Evolutionary conservation across 1,139 yeast genomes (phyloP).

Genomic region (Pichia sp.): DNA sequence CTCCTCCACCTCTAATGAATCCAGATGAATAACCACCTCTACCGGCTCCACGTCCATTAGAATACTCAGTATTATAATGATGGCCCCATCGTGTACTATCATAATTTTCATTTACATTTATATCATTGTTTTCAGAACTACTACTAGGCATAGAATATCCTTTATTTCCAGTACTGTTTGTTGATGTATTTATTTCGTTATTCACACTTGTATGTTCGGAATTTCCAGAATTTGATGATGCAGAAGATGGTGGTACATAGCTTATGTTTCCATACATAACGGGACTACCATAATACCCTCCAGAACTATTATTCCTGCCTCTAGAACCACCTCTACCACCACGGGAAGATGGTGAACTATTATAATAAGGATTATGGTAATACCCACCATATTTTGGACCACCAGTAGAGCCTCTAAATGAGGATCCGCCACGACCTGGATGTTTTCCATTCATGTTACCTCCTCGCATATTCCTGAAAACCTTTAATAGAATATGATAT

Average conservation of each 20-base stretch:
- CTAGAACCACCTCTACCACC: conserved; percentile 9
- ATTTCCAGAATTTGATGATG: neutral
- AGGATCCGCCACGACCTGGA: conserved; percentile 49
- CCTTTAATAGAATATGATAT: no score
- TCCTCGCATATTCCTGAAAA: conserved; percentile 34
- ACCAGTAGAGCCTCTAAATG: conserved; percentile 61
- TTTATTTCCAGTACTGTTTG: neutral
- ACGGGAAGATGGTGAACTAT: conserved; percentile 8
- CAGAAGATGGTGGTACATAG: neutral
- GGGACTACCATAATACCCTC: conserved; percentile 4
- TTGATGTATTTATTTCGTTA: no score
- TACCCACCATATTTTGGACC: conserved; percentile 4
- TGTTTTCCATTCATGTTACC: conserved; percentile 45
- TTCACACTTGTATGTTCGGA: neutral
- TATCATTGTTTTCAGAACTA: neutral
- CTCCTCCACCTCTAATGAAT: conserved; percentile 14
- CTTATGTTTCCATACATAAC: neutral
- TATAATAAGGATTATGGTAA: conserved; percentile 11
- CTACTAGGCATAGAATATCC: neutral
- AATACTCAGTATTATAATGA: neutral
- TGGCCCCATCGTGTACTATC: neutral
- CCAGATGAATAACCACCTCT: neutral
- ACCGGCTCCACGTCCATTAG: neutral
- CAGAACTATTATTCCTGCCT: conserved; percentile 3
- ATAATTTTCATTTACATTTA: neutral